A percentile compares a stretch with the other conserved stretches of the same genome.
These are phyloP conservation scores for Austropuccinia psidii DNA, from an alignment of 1,284 basidiomycete species.

Conservation along the genomic window DNA sequence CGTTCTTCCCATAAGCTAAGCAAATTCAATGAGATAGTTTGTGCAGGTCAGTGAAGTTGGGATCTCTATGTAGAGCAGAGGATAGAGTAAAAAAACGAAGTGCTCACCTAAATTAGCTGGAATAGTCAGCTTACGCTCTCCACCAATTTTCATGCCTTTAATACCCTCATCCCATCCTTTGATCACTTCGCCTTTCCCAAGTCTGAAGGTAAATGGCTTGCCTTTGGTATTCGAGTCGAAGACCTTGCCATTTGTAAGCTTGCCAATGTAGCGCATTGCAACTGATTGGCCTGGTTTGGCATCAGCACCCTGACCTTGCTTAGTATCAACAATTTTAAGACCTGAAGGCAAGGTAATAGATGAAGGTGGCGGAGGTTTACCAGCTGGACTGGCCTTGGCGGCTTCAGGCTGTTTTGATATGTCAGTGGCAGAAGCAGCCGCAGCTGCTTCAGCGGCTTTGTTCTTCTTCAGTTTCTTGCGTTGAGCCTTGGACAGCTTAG, in stretches of 20 bases:
- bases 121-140: conserved; percentile 24
- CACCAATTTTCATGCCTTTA: conserved; percentile 35
- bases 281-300: conserved; percentile 26
- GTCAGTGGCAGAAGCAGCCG: neutral
- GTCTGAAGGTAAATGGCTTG: conserved; percentile 19
- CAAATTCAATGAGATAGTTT: neutral
- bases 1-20: conserved; percentile 33
- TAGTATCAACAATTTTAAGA: conserved; percentile 26
- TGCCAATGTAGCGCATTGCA: conserved; percentile 34
- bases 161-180: conserved; percentile 36
- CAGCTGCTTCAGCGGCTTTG: neutral
- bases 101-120: conserved; percentile 21
- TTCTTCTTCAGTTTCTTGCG: conserved; percentile 29
- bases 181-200: conserved; percentile 33
- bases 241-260: conserved; percentile 26
- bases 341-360: conserved; percentile 13
- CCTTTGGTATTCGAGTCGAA: conserved; percentile 33
- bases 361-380: neutral
- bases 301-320: conserved; percentile 17
- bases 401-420: neutral
- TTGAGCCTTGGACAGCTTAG: conserved; percentile 29
- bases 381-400: neutral
- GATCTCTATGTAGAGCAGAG: neutral
- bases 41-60: neutral
- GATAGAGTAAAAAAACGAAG: neutral